Evolutionary conservation across 176 grass and related monocot species (phyloP).

Genomic region (Neostapfia colusana): DNA sequence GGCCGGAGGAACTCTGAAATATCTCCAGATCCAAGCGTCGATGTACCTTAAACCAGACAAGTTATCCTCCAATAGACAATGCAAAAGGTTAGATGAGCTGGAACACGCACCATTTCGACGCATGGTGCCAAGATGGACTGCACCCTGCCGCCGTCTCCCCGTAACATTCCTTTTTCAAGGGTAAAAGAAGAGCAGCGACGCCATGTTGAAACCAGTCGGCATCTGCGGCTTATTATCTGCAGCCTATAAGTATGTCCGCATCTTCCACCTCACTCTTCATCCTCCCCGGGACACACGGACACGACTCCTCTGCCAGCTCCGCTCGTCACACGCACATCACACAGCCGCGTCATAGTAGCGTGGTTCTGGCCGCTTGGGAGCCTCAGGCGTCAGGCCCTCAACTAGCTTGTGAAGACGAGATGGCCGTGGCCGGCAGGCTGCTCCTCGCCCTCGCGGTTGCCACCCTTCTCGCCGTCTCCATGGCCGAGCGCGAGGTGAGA

Average conservation of each 20-base stretch:
- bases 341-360: neutral
- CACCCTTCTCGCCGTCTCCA: conserved; percentile 39
- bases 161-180: neutral
- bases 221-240: neutral
- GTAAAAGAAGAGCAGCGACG: neutral
- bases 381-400: too few relatives aligned
- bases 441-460: conserved; percentile 47
- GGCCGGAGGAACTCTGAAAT: neutral
- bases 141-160: neutral
- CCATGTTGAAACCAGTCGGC: neutral
- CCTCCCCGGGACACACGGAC: neutral
- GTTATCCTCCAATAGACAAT: neutral
- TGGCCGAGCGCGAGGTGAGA: conserved; percentile 51
- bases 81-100: conserved; percentile 19
- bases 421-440: conserved; percentile 40
- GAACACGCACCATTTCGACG: conserved; percentile 30
- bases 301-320: neutral
- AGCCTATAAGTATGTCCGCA: conserved; percentile 27
- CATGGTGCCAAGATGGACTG: conserved; percentile 29
- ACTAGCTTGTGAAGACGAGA: neutral
- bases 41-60: neutral
- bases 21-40: neutral
- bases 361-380: too few relatives aligned
- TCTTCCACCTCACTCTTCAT: conserved; percentile 13
- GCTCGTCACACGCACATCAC: neutral